A percentile compares a stretch with the other conserved stretches of the same genome.
phyloP scores from a whole-genome alignment of 148 eudicot genomes.

The Chenopodium album region DNA sequence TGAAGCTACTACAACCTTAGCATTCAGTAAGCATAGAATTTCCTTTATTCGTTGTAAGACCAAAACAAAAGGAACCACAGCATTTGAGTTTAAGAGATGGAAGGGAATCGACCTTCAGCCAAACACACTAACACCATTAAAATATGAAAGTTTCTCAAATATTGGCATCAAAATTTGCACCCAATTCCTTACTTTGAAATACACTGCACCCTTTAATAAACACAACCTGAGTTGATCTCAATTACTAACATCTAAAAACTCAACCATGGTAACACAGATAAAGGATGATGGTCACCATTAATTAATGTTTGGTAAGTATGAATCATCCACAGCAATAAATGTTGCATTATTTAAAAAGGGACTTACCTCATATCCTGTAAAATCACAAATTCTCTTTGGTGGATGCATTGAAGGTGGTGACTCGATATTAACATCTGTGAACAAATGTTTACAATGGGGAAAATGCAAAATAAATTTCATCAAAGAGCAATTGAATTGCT shows the following conservation, averaged over 20 bases:
- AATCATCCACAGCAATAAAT: background rate
- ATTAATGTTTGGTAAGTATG: background rate
- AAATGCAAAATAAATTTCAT: background rate
- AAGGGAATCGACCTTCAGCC: background rate
- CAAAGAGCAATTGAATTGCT: background rate
- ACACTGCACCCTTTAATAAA: background rate
- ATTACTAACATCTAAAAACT: background rate
- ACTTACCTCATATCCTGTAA: slow-evolving; percentile 88
- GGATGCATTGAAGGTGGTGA: slow-evolving; percentile 97
- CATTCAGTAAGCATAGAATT: no score
- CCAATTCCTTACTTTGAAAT: background rate
- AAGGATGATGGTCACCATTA: background rate
- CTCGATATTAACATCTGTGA: slow-evolving; percentile 86
- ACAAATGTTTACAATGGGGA: background rate
- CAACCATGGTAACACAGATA: background rate
- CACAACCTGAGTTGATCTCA: background rate
- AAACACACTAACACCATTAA: background rate
- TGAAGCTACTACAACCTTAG: no score
- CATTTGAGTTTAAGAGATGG: background rate
- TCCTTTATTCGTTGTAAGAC: no score
- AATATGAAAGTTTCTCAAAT: background rate
- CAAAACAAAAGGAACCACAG: background rate
- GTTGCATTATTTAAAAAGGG: background rate
- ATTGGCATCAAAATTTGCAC: background rate
- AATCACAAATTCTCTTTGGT: slow-evolving; percentile 81